A percentile compares a stretch with the other conserved stretches of the same genome.
Evolutionary conservation across 345 rosid genomes (phyloP).

Genomic region (Alliaria petiolata): DNA sequence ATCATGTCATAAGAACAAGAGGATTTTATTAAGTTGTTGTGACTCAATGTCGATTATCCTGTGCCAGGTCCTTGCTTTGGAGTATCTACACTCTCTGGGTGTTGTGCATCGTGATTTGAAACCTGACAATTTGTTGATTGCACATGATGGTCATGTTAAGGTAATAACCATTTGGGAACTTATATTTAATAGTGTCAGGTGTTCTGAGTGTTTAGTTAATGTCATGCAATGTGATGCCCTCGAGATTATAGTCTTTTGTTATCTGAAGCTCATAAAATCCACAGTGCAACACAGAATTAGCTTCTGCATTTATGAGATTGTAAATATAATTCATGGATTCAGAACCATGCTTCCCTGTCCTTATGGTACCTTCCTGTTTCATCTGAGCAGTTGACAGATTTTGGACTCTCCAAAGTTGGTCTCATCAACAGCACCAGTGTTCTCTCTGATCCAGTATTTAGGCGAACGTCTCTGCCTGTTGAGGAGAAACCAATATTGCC

Average conservation of each 20-base stretch:
- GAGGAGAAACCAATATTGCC: slow-evolving; percentile 60
- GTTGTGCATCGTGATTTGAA: slow-evolving; percentile 98
- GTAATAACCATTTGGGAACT: slow-evolving; percentile 37
- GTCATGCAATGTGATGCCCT: slow-evolving; percentile 29
- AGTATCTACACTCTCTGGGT: slow-evolving; percentile 77
- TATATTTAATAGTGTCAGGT: slow-evolving; percentile 12
- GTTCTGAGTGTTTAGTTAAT: slow-evolving; percentile 36
- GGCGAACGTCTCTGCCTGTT: slow-evolving; percentile 65
- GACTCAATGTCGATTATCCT: background rate
- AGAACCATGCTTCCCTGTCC: background rate
- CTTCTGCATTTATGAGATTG: background rate
- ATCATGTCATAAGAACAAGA: slow-evolving; percentile 6
- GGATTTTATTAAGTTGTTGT: slow-evolving; percentile 15
- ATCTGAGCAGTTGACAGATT: slow-evolving; percentile 31
- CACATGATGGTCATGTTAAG: slow-evolving; percentile 98
- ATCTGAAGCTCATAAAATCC: slow-evolving; percentile 4
- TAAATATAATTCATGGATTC: background rate
- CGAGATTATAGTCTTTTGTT: background rate
- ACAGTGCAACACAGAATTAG: background rate
- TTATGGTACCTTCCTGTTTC: slow-evolving; percentile 3
- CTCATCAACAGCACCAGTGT: slow-evolving; percentile 92
- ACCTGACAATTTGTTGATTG: slow-evolving; percentile 95
- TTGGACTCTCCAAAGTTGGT: slow-evolving; percentile 51
- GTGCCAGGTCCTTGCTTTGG: slow-evolving; percentile 82
- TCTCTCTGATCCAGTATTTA: slow-evolving; percentile 75